phyloP scores from a whole-genome alignment of 192 early-diverging fungal genomes.

The Coemansia sp. region DNA sequence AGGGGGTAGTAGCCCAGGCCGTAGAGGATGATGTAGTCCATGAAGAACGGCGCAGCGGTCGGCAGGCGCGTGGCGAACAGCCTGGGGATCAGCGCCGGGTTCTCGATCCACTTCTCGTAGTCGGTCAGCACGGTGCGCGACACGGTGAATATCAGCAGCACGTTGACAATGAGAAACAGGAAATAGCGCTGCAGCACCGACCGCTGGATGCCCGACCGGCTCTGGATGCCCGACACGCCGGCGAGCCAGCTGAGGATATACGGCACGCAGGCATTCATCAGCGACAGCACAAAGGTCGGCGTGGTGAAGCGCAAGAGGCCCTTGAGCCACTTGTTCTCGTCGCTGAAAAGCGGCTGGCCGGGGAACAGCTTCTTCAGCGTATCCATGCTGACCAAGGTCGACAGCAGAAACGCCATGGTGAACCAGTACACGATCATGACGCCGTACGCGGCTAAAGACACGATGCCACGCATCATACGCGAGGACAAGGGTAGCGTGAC shows the following conservation, averaged over 20 bases:
- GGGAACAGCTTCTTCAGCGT: constrained; percentile 54
- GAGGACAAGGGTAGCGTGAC: constrained; percentile 27
- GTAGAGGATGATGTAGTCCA: constrained; percentile 72
- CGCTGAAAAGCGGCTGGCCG: constrained; percentile 41
- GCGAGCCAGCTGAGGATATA: constrained; percentile 43
- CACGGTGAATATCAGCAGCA: constrained; percentile 69
- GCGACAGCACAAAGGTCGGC: constrained; percentile 36
- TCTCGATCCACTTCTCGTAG: constrained; percentile 64
- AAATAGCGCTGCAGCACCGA: constrained; percentile 63
- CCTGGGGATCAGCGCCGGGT: constrained; percentile 61
- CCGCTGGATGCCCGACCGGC: constrained; percentile 38
- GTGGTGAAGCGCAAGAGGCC: constrained; percentile 41
- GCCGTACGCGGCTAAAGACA: constrained; percentile 52
- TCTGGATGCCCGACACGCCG: constrained; percentile 42
- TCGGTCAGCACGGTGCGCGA: constrained; percentile 63
- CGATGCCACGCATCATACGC: constrained; percentile 15
- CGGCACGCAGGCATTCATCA: constrained; percentile 46
- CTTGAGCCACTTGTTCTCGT: constrained; percentile 47
- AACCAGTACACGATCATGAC: constrained; percentile 72
- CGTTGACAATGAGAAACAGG: constrained; percentile 72
- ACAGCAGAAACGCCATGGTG: constrained; percentile 63
- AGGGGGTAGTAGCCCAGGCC: constrained; percentile 65
- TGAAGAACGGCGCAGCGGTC: constrained; percentile 72
- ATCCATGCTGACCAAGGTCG: constrained; percentile 56
- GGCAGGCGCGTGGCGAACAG: constrained; percentile 67